Percentiles rank a stretch among this genome's conserved stretches.
These are phyloP conservation scores for Paraleonurus japonicus DNA, from an alignment of 257 asterid species.

Conservation along the genomic window DNA sequence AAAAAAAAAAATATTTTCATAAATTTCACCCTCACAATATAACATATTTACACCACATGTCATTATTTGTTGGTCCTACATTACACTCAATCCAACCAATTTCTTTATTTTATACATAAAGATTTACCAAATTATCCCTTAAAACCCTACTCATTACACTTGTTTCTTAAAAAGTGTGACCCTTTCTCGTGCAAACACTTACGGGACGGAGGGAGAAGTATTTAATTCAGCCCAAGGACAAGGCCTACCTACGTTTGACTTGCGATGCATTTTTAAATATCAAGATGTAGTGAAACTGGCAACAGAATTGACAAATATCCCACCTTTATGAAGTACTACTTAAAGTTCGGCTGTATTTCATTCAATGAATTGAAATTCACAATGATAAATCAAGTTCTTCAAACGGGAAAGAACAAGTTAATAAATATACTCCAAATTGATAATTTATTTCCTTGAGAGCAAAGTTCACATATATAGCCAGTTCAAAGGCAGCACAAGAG, in stretches of 20 bases:
- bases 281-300: background rate
- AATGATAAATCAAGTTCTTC: background rate
- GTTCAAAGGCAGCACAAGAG: slow-evolving; percentile 6
- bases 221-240: background rate
- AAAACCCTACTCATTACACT: too few species aligned
- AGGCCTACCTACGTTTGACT: background rate
- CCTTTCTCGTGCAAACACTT: too few species aligned
- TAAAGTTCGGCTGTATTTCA: background rate
- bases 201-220: too few species aligned
- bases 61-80: too few species aligned
- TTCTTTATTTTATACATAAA: too few species aligned
- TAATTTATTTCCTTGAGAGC: slow-evolving; percentile 5
- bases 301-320: background rate
- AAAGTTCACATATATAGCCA: slow-evolving; percentile 13
- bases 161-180: too few species aligned
- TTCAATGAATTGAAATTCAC: background rate
- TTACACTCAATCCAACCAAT: too few species aligned
- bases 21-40: too few species aligned
- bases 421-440: background rate
- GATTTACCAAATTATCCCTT: too few species aligned
- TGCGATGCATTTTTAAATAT: background rate
- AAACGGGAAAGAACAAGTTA: background rate
- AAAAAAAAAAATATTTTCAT: too few species aligned
- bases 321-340: background rate
- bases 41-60: too few species aligned